Evolutionary conservation across 2,329 filamentous ascomycete species (phyloP).

Genomic region (Pseudogymnoascus pannorum): DNA sequence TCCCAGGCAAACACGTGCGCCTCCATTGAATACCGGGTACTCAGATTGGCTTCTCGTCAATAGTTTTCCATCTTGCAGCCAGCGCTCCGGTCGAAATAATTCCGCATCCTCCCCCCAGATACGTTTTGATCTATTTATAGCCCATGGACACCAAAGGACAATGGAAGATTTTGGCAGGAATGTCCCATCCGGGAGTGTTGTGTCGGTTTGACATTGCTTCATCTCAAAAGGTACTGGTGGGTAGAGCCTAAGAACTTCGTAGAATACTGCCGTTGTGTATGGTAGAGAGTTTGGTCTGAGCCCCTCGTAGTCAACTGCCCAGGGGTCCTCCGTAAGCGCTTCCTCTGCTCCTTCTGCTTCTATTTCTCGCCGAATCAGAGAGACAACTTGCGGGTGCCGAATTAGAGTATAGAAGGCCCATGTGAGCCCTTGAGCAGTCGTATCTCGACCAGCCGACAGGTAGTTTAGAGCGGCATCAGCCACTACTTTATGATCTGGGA

Average conservation of each 20-base stretch:
- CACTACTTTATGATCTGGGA: constrained; percentile 48
- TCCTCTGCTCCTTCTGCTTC: constrained; percentile 15
- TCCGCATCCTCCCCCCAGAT: constrained; percentile 53
- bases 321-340: constrained; percentile 13
- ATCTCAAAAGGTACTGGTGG: constrained; percentile 61
- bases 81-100: constrained; percentile 49
- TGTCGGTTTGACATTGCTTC: constrained; percentile 47
- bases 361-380: constrained; percentile 39
- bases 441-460: constrained; percentile 56
- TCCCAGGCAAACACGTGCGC: constrained; percentile 52
- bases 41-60: constrained; percentile 43
- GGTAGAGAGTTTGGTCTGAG: constrained; percentile 36
- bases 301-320: constrained; percentile 14
- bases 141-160: constrained; percentile 57
- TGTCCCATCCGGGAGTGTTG: constrained; percentile 54
- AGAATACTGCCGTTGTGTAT: constrained; percentile 54
- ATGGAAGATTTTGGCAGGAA: constrained; percentile 46
- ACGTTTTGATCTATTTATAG: constrained; percentile 49
- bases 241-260: constrained; percentile 54
- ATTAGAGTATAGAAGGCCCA: constrained; percentile 58
- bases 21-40: constrained; percentile 60
- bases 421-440: constrained; percentile 56
- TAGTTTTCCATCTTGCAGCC: constrained; percentile 40
- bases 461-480: constrained; percentile 61
- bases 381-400: constrained; percentile 37